Evolutionary conservation across 2,329 filamentous ascomycete genomes (phyloP).

Genomic region (Epichloe uncinata): DNA sequence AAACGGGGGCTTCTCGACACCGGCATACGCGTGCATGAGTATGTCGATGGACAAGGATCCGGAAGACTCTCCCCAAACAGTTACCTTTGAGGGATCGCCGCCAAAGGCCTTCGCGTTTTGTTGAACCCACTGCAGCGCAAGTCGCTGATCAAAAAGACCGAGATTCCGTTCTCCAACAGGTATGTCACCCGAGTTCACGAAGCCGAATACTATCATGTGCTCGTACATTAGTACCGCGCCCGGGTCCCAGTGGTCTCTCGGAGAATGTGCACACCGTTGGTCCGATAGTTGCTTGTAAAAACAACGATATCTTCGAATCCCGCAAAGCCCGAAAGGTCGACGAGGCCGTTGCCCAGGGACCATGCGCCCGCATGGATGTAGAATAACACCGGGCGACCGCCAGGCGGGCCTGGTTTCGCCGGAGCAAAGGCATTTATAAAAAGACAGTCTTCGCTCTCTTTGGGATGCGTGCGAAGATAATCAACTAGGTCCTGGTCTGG

Average conservation of each 20-base stretch:
- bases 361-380: constrained; percentile 16
- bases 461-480: constrained; percentile 8
- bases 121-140: constrained; percentile 16
- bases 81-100: constrained; percentile 13
- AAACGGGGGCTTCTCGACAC: constrained; percentile 9
- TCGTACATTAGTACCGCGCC: background rate
- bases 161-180: constrained; percentile 20
- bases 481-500: constrained; percentile 10
- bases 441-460: constrained; percentile 17
- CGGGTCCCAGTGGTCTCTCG: too few species aligned
- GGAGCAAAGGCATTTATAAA: constrained; percentile 16
- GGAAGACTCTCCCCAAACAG: constrained; percentile 17
- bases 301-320: constrained; percentile 15
- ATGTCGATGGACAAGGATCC: constrained; percentile 19
- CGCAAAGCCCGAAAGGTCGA: constrained; percentile 14
- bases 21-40: constrained; percentile 12
- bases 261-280: constrained; percentile 8
- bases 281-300: constrained; percentile 15
- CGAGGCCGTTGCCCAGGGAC: constrained; percentile 11
- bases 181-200: constrained; percentile 29
- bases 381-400: constrained; percentile 11
- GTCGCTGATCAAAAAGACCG: constrained; percentile 14
- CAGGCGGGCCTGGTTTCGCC: background rate
- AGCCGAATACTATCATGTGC: constrained; percentile 22
- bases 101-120: constrained; percentile 15